Evolutionary conservation across 164 flowering plant species (phyloP).

Genomic region (Cinnamomum chago): DNA sequence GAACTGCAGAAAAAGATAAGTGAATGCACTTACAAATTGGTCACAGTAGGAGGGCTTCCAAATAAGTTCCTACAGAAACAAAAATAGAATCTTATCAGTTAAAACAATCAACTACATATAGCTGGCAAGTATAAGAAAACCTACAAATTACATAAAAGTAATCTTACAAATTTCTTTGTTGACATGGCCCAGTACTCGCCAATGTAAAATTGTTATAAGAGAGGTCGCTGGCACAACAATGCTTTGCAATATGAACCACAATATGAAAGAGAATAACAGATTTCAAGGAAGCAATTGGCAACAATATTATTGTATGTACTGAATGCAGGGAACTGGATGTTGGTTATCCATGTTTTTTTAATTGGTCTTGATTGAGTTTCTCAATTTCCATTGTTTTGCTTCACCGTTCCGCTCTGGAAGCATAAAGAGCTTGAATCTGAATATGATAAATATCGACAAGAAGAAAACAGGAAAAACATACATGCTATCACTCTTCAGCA

Average conservation of each 20-base stretch:
- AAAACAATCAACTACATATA: not conserved
- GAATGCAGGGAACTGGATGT: too few relatives aligned
- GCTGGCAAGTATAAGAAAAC: not conserved
- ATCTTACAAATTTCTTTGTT: slow-evolving; percentile 15
- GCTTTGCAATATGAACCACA: not conserved
- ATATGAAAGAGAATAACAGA: not conserved
- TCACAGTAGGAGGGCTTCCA: slow-evolving; percentile 38
- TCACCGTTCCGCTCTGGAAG: not conserved
- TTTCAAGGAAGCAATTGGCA: not conserved
- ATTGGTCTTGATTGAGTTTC: too few relatives aligned
- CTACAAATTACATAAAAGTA: not conserved
- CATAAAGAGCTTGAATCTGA: not conserved
- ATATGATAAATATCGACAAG: not conserved
- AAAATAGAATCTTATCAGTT: not conserved
- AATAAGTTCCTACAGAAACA: slow-evolving; percentile 44
- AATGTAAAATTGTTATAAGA: slow-evolving; percentile 71
- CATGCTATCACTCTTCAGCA: slow-evolving; percentile 42
- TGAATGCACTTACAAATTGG: slow-evolving; percentile 42
- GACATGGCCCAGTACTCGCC: slow-evolving; percentile 43
- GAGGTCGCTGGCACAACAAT: slow-evolving; percentile 51
- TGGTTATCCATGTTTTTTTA: too few relatives aligned
- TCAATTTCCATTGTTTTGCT: not conserved
- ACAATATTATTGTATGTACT: too few relatives aligned
- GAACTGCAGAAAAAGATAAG: not conserved
- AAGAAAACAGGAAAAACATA: slow-evolving; percentile 26